Evolutionary conservation across 2,329 filamentous ascomycete genomes (phyloP), one percentile per base, ranked within the genome.

Genomic region (Mycocentrospora acerina): DNA sequence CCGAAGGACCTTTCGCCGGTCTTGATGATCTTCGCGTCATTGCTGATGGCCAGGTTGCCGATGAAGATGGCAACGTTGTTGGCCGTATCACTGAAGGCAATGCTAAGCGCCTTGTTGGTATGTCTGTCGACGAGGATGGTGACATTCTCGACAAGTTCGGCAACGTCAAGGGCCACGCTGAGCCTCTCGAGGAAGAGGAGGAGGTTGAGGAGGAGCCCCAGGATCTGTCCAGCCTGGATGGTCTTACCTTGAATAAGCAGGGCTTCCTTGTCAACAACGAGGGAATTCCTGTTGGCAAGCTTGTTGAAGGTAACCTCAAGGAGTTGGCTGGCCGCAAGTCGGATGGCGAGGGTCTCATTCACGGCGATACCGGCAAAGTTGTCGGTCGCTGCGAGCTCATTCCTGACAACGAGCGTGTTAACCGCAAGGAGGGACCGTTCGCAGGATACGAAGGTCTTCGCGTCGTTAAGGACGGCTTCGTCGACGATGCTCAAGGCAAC

Each of bases 401-500:
- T 27, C 78, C 78, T 7, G 71, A 78, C 35, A 72, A 75, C 37
- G 76, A 81, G 61, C 75, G 75, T 30, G 76, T 80, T 45, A 70
- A 68, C 42, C 74, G 73, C 48, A 67, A 75, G 14, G 83, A 87
- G 47, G 84, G 83, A 1, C 81, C 82, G 11, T 88, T 88, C 59
- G 77, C 82, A 11, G 83, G 85, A 53, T 77, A 85, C 15, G 70
- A 77, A 28, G 81, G 80, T 33, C 79, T 82, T 45, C 82, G 78
- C 5, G 81, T 88, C 22, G 76, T 76, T 63, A 86, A 85, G 66
- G 83, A 86, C 27, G 84, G 84, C 35, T 84, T 81, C 44, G 74
- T 88, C 27, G 77, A 95, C 74, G 77, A 95, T 80, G 65, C 84
- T 77, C 76, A 95, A 76, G 87, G 85, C 24, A 81, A 86, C 46